Conservation (phyloP, 1,284 basidiomycete species). For the Ganoderma resinaceum region DNA sequence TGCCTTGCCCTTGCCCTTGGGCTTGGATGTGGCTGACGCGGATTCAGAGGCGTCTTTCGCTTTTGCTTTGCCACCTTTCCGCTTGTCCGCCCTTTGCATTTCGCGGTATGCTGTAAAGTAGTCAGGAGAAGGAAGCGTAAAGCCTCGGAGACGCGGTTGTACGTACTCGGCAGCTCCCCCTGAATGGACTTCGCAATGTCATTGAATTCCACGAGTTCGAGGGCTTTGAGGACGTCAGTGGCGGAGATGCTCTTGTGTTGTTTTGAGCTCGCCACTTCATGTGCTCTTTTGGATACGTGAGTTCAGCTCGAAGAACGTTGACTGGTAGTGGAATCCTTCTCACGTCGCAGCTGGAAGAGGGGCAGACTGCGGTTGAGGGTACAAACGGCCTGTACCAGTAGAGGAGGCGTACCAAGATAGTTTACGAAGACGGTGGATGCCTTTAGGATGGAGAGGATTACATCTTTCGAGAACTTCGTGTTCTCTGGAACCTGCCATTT, state of each 20-base stretch:
- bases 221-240: conserved; percentile 86
- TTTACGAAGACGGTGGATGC: conserved; percentile 92
- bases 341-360: conserved; percentile 67
- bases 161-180: conserved; percentile 74
- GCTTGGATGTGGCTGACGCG: conserved; percentile 32
- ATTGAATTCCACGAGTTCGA: conserved; percentile 82
- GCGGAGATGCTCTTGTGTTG: conserved; percentile 90
- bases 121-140: not conserved
- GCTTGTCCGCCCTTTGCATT: conserved; percentile 60
- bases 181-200: conserved; percentile 77
- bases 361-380: no score
- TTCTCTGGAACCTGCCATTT: conserved; percentile 78
- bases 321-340: conserved; percentile 37
- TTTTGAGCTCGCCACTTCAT: conserved; percentile 84
- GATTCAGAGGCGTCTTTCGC: conserved; percentile 35
- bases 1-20: conserved; percentile 39
- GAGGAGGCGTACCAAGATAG: conserved; percentile 74
- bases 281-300: conserved; percentile 59
- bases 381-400: not conserved
- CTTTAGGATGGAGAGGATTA: conserved; percentile 81
- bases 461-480: conserved; percentile 88
- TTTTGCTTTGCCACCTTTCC: conserved; percentile 51
- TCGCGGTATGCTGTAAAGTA: conserved; percentile 62
- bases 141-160: not conserved
- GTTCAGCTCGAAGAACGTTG: not conserved